A percentile compares a stretch with the other conserved stretches of the same genome.
phyloP scores from a whole-genome alignment of 495 filamentous ascomycete genomes.

The Aspergillus wentii region DNA sequence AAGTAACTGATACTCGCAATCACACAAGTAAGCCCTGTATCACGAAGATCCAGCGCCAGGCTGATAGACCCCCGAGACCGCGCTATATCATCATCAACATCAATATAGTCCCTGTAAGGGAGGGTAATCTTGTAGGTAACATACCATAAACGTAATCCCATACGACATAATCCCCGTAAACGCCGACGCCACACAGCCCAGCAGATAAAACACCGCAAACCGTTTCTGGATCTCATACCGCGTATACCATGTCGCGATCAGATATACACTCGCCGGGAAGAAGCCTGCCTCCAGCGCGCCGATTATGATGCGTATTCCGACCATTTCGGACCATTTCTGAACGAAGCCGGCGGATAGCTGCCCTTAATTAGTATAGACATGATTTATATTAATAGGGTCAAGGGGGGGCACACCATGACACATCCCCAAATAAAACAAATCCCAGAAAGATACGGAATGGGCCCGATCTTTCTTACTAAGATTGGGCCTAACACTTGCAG shows the following conservation, averaged over 20 bases:
- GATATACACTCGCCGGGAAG: conserved; percentile 59
- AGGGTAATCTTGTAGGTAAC: no score
- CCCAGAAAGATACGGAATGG: conserved; percentile 9
- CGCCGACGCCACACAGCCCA: conserved; percentile 57
- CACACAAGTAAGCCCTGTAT: conserved; percentile 49
- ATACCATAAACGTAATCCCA: no score
- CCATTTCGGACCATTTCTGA: conserved; percentile 4
- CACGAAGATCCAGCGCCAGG: conserved; percentile 66
- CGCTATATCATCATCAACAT: no score
- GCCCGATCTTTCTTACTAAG: conserved; percentile 15
- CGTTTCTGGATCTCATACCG: conserved; percentile 49
- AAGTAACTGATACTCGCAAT: no score
- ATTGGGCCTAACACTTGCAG: conserved; percentile 14
- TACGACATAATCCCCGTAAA: conserved; percentile 61
- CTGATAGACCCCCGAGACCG: conserved; percentile 41
- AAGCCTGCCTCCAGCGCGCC: conserved; percentile 32
- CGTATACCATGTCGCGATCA: conserved; percentile 61
- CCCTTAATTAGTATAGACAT: neutral
- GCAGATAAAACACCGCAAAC: conserved; percentile 59
- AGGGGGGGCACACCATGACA: conserved; percentile 2
- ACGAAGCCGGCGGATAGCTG: conserved; percentile 6
- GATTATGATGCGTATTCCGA: conserved; percentile 4
- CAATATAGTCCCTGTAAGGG: no score
- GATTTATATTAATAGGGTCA: neutral
- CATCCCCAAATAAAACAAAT: conserved; percentile 10